Evolutionary conservation across 495 filamentous ascomycete genomes (phyloP), one percentile per base, ranked within the genome.

Genomic region (Trichocladium antarcticum): DNA sequence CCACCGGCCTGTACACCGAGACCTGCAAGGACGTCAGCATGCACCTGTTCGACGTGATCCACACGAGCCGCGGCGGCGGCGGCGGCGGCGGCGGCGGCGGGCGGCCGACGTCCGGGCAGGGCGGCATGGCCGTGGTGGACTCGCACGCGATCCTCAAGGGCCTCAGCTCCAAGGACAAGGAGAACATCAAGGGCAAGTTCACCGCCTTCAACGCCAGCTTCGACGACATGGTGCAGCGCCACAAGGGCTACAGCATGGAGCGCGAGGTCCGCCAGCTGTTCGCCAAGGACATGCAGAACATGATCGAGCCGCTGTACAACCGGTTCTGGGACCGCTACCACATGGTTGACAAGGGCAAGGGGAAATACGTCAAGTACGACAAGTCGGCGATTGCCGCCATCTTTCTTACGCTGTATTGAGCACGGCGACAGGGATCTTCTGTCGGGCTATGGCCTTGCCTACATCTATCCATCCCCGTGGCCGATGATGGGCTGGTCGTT

Each of bases 321-420:
- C 78, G 93, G 11, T 99, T 97, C 68, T 95, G 87, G 74, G 93
- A 97, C 68, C 81, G 89, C 16, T 99, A 99, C 68, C 90, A 96
- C 63, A 92, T 97, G 70, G 75, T 95, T 55, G 94, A 97, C 68
- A 95, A 92, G 68, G 89, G 92, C 28, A 86, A 86, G 63, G 88
- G 88, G 50, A 97, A 97, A 68, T 95, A 97, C 68, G 87, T 90
- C 67, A 95, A 90, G 72, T 97, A 92, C 62, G 89, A 96, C 68
- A 95, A 95, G 69, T 75, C 74, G 15, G 66, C 65, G 2, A 75
- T 82, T 42, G 71, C 76, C 15, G 70, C 69, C 27, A 69, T 81
- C 28, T 77, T 81, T 57, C 50, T 70, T 47, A 71, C 65, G 20
- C 63, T 75, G 19, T 74, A 71, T 50, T 32, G 31, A 32, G 24